A percentile compares a stretch with the other conserved stretches of the same genome.
phyloP scores from a whole-genome alignment of 2,329 filamentous ascomycete genomes.

The Davidsoniella australis region DNA sequence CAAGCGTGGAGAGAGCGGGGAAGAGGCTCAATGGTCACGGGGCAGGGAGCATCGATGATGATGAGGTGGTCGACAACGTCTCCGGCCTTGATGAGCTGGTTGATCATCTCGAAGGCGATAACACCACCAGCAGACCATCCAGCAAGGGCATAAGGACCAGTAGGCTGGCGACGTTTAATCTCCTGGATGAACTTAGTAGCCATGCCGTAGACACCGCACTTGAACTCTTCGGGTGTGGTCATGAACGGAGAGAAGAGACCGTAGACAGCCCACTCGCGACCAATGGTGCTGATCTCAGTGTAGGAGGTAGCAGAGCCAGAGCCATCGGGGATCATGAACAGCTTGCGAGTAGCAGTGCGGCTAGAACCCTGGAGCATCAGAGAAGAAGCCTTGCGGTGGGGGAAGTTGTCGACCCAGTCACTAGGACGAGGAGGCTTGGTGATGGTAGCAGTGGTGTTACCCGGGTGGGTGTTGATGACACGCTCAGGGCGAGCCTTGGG shows the following conservation, averaged over 20 bases:
- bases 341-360: constrained; percentile 27
- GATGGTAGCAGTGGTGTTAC: constrained; percentile 32
- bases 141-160: constrained; percentile 48
- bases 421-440: constrained; percentile 23
- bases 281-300: constrained; percentile 22
- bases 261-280: constrained; percentile 31
- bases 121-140: constrained; percentile 69
- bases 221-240: constrained; percentile 40
- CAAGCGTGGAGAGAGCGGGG: constrained; percentile 48
- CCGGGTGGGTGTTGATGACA: constrained; percentile 17
- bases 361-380: constrained; percentile 33
- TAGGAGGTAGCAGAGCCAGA: constrained; percentile 51
- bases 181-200: constrained; percentile 37
- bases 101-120: constrained; percentile 49
- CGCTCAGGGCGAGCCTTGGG: constrained; percentile 14
- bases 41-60: constrained; percentile 50
- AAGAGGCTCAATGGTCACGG: constrained; percentile 49
- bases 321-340: constrained; percentile 39
- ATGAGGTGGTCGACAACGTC: constrained; percentile 43
- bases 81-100: constrained; percentile 38
- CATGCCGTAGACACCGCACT: constrained; percentile 37
- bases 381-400: constrained; percentile 32
- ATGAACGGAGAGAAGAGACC: constrained; percentile 46
- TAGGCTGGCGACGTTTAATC: constrained; percentile 53
- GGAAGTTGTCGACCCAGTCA: constrained; percentile 26